Percentiles rank a stretch among this genome's conserved stretches.
phyloP scores from a whole-genome alignment of 345 rosid species.

The Citrus mangshanensis region DNA sequence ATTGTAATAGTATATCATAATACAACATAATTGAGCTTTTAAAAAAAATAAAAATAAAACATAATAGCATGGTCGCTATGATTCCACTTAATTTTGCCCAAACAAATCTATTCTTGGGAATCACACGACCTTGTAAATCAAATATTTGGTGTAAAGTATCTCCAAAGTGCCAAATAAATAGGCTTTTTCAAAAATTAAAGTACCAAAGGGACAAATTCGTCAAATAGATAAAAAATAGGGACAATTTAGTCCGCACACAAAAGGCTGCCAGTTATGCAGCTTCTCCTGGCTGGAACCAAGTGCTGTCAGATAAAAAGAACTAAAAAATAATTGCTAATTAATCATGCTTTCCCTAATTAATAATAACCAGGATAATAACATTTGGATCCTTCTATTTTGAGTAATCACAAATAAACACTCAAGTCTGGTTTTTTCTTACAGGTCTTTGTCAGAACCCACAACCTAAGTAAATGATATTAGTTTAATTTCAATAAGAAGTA shows the following conservation, averaged over 20 bases:
- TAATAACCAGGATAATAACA: background rate
- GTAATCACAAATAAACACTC: too few relatives aligned
- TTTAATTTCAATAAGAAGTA: too few relatives aligned
- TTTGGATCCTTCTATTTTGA: background rate
- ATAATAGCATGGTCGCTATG: too few relatives aligned
- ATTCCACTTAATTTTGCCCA: background rate
- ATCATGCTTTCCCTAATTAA: conserved; percentile 9
- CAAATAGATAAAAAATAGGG: background rate
- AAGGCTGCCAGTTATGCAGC: conserved; percentile 10
- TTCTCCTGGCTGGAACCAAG: conserved; percentile 12
- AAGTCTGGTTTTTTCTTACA: too few relatives aligned
- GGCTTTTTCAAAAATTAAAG: background rate
- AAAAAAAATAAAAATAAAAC: too few relatives aligned
- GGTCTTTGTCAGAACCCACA: too few relatives aligned
- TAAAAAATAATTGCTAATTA: conserved; percentile 1
- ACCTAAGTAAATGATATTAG: too few relatives aligned
- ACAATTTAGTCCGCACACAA: background rate
- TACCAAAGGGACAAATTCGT: background rate
- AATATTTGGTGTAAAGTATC: too few relatives aligned
- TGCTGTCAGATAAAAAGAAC: conserved; percentile 16
- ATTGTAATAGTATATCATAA: too few relatives aligned
- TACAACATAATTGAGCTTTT: too few relatives aligned
- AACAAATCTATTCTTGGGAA: background rate
- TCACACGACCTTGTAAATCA: too few relatives aligned
- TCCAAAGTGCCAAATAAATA: background rate